A percentile compares a stretch with the other conserved stretches of the same genome.
Evolutionary conservation across 176 grass and related monocot species (phyloP).

Genomic region (Sorghum bicolor): DNA sequence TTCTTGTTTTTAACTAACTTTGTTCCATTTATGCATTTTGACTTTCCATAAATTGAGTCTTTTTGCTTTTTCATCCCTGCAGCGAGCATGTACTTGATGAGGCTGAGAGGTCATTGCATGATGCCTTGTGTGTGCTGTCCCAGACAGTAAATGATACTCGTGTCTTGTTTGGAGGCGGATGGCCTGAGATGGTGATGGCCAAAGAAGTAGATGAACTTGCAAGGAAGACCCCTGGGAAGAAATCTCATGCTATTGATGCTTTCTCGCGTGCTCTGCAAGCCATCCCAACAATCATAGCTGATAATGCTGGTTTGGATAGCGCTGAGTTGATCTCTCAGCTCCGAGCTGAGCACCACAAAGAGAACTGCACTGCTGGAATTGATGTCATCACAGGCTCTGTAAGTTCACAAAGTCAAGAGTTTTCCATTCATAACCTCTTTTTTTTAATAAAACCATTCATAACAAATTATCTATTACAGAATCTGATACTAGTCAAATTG

Average conservation of each 20-base stretch:
- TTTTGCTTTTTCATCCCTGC: slow-evolving; percentile 17
- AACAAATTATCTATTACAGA: neutral
- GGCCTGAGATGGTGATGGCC: slow-evolving; percentile 94
- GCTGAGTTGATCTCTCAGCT: slow-evolving; percentile 95
- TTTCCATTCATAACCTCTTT: too few species aligned
- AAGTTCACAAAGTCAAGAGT: slow-evolving; percentile 15
- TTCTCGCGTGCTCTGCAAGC: slow-evolving; percentile 82
- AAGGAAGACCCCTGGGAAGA: slow-evolving; percentile 90
- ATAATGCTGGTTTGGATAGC: slow-evolving; percentile 86
- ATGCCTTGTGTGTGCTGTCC: slow-evolving; percentile 84
- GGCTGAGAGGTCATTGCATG: slow-evolving; percentile 92
- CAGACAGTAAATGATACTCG: slow-evolving; percentile 89
- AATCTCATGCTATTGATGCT: slow-evolving; percentile 81
- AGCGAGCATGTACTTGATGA: slow-evolving; percentile 92
- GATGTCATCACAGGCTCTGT: slow-evolving; percentile 75
- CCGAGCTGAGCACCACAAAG: slow-evolving; percentile 92
- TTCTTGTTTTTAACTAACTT: neutral
- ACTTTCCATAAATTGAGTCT: neutral
- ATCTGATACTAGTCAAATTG: neutral
- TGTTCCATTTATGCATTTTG: neutral
- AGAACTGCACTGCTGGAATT: slow-evolving; percentile 62
- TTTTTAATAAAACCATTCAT: too few species aligned
- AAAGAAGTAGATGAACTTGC: slow-evolving; percentile 88
- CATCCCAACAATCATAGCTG: slow-evolving; percentile 85
- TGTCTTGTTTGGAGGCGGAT: slow-evolving; percentile 88